Base-by-base conservation (phyloP, 108 stramenopile species). In the Stephanodiscus minutulus region DNA sequence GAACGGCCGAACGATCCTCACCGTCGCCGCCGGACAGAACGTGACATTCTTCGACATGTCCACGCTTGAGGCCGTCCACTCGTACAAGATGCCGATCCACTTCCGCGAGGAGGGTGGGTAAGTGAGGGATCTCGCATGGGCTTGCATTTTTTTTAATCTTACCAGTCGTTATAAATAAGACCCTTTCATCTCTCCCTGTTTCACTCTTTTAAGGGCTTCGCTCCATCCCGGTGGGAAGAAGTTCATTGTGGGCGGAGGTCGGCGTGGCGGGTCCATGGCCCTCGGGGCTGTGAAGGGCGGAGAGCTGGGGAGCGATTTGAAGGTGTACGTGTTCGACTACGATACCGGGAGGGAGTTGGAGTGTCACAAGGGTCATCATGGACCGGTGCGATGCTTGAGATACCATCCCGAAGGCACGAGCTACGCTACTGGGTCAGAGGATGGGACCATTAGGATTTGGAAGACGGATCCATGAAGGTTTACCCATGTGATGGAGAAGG, bases 381-480 rank as follows among this genome's bases (percentile, higher is more conserved):
- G 99, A 3, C 99, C 99, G 39, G 91, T 98, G 64, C 87, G 97
- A 13, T 98, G 98, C 82, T 61, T 98, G 49, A 82, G 98, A 49
- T 99, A 93, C 85, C 96, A 97, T 20, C 83, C 83, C 2, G 90
- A 94, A 63, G 99, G 98, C 12, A 80, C 72, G 68, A 79, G 82
- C 17, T 98, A 94, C 82, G 97, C 97, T 0, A 96, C 96, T 0
- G 99, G 98, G 10, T 90, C 88, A 13, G 98, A 99, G 82, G 99
- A 99, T 86, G 99, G 97, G 11, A 98, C 98, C 21, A 97, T 99
- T 81, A 95, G 99, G 20, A 70, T 99, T 43, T 99, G 99, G 99
- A 90, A 95, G 66, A 91, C 93, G 24, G 83, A 88, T 81, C 84
- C 77, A 39, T 79, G 58, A 43, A 22, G 2, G 50, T 52, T 52